These are phyloP conservation scores for Cercospora sp. DNA, from an alignment of 2,329 filamentous ascomycete species.

Conservation along the genomic window DNA sequence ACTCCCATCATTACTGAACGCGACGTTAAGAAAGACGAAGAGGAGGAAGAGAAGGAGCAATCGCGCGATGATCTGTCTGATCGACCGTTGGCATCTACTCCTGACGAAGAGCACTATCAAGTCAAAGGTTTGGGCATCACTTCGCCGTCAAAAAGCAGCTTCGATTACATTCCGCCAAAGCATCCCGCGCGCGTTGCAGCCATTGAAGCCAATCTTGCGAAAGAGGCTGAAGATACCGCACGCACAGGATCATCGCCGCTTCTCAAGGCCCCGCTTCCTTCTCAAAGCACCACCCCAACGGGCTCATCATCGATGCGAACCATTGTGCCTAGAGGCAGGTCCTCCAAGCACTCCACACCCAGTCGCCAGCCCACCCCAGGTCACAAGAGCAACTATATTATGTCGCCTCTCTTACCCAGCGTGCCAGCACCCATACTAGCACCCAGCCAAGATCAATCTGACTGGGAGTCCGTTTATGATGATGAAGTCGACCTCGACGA, in stretches of 20 bases:
- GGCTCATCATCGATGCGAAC: background rate
- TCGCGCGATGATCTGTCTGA: slow-evolving; percentile 1
- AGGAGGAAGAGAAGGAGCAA: background rate
- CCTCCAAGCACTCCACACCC: background rate
- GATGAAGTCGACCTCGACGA: slow-evolving; percentile 12
- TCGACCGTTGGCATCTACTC: slow-evolving; percentile 4
- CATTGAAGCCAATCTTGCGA: background rate
- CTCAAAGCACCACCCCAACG: background rate
- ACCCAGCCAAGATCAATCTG: background rate
- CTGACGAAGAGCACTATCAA: slow-evolving; percentile 13
- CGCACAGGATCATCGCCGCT: background rate
- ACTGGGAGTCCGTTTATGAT: slow-evolving; percentile 9
- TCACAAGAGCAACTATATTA: background rate
- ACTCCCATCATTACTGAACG: slow-evolving; percentile 4
- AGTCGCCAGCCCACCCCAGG: background rate
- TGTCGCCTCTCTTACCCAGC: background rate
- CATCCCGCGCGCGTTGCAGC: background rate
- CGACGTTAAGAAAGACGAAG: background rate
- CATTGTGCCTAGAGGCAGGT: background rate
- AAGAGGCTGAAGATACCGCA: background rate
- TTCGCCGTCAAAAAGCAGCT: background rate
- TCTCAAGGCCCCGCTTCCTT: background rate
- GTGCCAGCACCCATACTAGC: background rate
- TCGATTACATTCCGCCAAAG: background rate
- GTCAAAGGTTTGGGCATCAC: slow-evolving; percentile 7